Base-by-base conservation (phyloP, 1,284 basidiomycete genomes). In the Erythrobasidium hasegawianum region DNA sequence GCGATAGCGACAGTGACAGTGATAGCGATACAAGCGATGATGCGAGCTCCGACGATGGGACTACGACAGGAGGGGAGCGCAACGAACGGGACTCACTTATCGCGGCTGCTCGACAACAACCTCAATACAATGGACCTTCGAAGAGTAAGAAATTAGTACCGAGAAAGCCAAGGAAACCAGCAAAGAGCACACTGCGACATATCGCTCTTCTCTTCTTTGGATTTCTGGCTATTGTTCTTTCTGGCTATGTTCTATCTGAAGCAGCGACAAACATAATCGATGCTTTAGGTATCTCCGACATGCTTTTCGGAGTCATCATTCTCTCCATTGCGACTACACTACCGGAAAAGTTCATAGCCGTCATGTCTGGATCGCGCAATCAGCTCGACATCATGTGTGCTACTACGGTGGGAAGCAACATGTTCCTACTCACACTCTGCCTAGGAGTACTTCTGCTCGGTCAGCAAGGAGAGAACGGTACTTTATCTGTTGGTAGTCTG, bases 351-450 rank as follows among this genome's bases (percentile, higher is more conserved):
- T 58, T 74, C 18, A 72, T 77, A 10, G 73, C 74, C 10, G 68
- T 73, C 50, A 69, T 75, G 43, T 71, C 69, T 4, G 76, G 74
- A 1, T 64, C 68, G 1, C 70, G 73, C 29, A 69, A 71, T 33
- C 73, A 75, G n/a, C 66, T 68, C 43, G 74, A 73, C 27, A 72
- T 76, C 53, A 66, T 77, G 47, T 68, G 75, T 66, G 75, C 75
- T 18, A 75, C 74, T 33, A 75, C 75, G 0, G 75, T 76, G 16
- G 76, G 76, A 7, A 73, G 72, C 64, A 76, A 76, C 62, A 70
- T 76, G n/a, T 76, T 76, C 67, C 70, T 77, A 8, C 70, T 76
- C 20, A 74, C 75, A 0, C 68, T 77, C 1, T 75, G 74, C 59
- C 69, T 76, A 0, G 76, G 75, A 24, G 67, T 77, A 10, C 71